These are phyloP conservation scores for Chrysosphaeria jannelii DNA, from an alignment of 2,329 filamentous ascomycete species.

Conservation along the genomic window DNA sequence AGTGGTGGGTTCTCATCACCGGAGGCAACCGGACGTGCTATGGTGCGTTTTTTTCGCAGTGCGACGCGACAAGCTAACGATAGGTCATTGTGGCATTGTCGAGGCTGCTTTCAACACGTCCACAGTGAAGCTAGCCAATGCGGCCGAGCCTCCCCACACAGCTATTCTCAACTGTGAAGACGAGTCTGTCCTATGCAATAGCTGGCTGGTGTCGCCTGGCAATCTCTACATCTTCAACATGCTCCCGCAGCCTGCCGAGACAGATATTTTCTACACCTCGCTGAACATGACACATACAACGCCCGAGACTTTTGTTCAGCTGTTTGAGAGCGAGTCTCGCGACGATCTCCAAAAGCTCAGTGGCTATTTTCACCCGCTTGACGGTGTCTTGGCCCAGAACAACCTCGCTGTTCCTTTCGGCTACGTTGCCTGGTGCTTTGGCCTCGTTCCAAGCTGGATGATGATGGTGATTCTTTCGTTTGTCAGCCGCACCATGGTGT, in stretches of 20 bases:
- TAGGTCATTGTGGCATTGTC: constrained; percentile 32
- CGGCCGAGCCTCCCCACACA: constrained; percentile 32
- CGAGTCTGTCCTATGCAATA: constrained; percentile 44
- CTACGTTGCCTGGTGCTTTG: constrained; percentile 36
- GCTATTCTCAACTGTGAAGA: constrained; percentile 44
- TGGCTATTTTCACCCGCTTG: constrained; percentile 47
- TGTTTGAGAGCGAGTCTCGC: constrained; percentile 20
- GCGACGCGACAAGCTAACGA: background rate
- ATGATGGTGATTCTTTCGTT: constrained; percentile 53
- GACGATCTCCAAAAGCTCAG: constrained; percentile 16
- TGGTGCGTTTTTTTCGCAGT: constrained; percentile 12
- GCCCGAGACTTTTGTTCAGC: constrained; percentile 10
- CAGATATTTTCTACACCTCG: constrained; percentile 31
- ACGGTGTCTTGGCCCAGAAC: constrained; percentile 32
- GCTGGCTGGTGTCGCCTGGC: constrained; percentile 35
- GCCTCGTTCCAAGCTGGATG: constrained; percentile 39
- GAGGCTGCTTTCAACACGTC: constrained; percentile 38
- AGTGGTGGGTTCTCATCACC: constrained; percentile 48
- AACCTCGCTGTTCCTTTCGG: constrained; percentile 31
- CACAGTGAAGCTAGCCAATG: constrained; percentile 27
- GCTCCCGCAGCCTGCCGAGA: constrained; percentile 29
- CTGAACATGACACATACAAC: constrained; percentile 42
- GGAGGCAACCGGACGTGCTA: constrained; percentile 56
- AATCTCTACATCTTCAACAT: constrained; percentile 36
- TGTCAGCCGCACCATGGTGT: constrained; percentile 47